These are phyloP conservation scores for Rhodamnia argentea DNA, from an alignment of 345 rosid species.

Conservation along the genomic window DNA sequence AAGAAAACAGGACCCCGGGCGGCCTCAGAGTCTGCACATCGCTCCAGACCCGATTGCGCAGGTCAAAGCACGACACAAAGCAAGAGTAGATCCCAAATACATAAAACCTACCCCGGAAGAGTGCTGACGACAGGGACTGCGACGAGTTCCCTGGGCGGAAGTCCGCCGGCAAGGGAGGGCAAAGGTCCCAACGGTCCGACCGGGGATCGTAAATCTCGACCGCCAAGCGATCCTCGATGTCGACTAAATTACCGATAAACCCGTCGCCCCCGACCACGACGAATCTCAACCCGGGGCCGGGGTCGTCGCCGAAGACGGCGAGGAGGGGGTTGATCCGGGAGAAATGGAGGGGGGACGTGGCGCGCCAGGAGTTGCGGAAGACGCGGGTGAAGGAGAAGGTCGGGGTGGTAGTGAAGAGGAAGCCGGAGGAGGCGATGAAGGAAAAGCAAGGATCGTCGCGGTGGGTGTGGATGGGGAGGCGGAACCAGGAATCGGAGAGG, in stretches of 20 bases:
- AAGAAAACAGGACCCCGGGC: constrained; percentile 56
- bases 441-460: constrained; percentile 13
- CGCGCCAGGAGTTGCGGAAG: constrained; percentile 36
- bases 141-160: constrained; percentile 49
- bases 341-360: constrained; percentile 16
- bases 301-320: constrained; percentile 23
- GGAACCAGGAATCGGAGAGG: constrained; percentile 54
- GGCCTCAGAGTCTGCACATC: constrained; percentile 66
- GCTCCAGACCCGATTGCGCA: constrained; percentile 49
- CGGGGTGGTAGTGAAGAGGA: constrained; percentile 67
- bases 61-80: constrained; percentile 51
- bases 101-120: constrained; percentile 36
- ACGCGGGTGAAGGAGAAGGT: constrained; percentile 51
- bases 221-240: constrained; percentile 60
- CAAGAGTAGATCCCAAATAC: constrained; percentile 52
- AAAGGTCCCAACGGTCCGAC: constrained; percentile 54
- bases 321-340: constrained; percentile 55
- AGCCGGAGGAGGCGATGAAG: constrained; percentile 40
- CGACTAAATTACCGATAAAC: constrained; percentile 61
- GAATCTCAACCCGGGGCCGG: constrained; percentile 14
- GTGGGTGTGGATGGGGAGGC: constrained; percentile 31
- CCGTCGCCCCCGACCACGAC: constrained; percentile 69
- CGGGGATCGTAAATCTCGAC: constrained; percentile 62
- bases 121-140: constrained; percentile 54
- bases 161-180: constrained; percentile 67